Conservation (phyloP, 495 filamentous ascomycete species). For the Xeromyces bisporus region DNA sequence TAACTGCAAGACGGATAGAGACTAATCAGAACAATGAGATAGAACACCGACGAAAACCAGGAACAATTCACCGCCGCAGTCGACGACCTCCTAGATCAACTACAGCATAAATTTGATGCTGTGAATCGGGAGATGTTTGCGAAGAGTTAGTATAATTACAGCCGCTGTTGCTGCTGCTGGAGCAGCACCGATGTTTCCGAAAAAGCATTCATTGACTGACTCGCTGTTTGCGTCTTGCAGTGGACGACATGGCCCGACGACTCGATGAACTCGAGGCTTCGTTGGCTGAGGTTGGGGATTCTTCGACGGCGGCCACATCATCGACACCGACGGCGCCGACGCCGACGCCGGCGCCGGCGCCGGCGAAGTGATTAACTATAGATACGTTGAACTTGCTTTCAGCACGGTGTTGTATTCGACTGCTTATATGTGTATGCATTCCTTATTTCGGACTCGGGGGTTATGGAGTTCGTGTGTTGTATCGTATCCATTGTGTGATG, state of each 20-base stretch:
- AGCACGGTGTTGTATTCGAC: too few relatives aligned
- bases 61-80: conserved; percentile 58
- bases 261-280: conserved; percentile 75
- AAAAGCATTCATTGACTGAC: neutral
- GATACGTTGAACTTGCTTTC: too few relatives aligned
- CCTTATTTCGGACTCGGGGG: too few relatives aligned
- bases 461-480: too few relatives aligned
- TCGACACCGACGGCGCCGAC: conserved; percentile 3
- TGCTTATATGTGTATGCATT: too few relatives aligned
- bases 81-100: conserved; percentile 67
- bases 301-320: conserved; percentile 5
- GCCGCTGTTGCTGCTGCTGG: neutral
- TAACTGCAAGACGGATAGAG: too few relatives aligned
- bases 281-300: conserved; percentile 8
- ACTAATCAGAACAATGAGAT: too few relatives aligned
- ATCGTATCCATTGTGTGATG: too few relatives aligned
- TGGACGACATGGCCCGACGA: conserved; percentile 90
- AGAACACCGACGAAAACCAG: conserved; percentile 19
- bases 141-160: conserved; percentile 46
- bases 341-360: too few relatives aligned
- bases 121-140: conserved; percentile 72
- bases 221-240: conserved; percentile 24
- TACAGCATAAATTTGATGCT: conserved; percentile 68
- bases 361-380: too few relatives aligned
- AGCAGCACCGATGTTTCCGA: neutral